These are phyloP conservation scores for Irpex sp. DNA, from an alignment of 1,284 basidiomycete species.

Conservation along the genomic window DNA sequence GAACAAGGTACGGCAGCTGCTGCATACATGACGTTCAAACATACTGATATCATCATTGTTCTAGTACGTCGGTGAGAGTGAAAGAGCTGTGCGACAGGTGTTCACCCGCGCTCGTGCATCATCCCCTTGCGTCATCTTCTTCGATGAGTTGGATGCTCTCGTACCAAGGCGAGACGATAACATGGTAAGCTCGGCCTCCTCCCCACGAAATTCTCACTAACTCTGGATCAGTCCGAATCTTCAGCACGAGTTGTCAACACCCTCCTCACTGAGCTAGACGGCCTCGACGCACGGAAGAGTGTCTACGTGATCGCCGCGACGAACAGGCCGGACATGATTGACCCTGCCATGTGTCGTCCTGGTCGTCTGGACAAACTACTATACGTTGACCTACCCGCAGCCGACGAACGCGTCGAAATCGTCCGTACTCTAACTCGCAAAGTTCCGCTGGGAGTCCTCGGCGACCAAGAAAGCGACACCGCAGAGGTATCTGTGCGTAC, in stretches of 20 bases:
- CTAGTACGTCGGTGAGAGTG: slow-evolving; percentile 97
- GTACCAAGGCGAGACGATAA: slow-evolving; percentile 92
- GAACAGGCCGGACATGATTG: slow-evolving; percentile 98
- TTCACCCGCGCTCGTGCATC: slow-evolving; percentile 87
- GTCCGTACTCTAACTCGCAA: slow-evolving; percentile 67
- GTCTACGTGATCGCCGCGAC: slow-evolving; percentile 98
- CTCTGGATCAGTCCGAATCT: slow-evolving; percentile 72
- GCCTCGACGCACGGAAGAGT: slow-evolving; percentile 82
- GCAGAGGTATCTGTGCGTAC: slow-evolving; percentile 24
- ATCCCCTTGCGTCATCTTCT: slow-evolving; percentile 88
- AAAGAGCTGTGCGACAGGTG: slow-evolving; percentile 90
- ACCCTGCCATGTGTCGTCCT: slow-evolving; percentile 97
- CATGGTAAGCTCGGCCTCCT: slow-evolving; percentile 48
- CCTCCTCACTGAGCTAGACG: slow-evolving; percentile 92
- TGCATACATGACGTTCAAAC: too few relatives aligned
- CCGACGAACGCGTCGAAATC: slow-evolving; percentile 83
- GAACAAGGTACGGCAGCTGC: slow-evolving; percentile 68
- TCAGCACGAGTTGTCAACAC: slow-evolving; percentile 98
- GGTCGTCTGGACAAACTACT: slow-evolving; percentile 94
- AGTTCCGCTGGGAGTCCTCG: slow-evolving; percentile 55
- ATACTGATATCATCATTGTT: neutral
- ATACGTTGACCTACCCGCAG: slow-evolving; percentile 87
- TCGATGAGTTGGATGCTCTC: slow-evolving; percentile 95
- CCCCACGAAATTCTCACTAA: too few relatives aligned
- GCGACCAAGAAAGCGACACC: slow-evolving; percentile 15